A percentile compares a stretch with the other conserved stretches of the same genome.
These are phyloP conservation scores for Arthrobotrys megalospora DNA, from an alignment of 2,329 filamentous ascomycete genomes.

Conservation along the genomic window DNA sequence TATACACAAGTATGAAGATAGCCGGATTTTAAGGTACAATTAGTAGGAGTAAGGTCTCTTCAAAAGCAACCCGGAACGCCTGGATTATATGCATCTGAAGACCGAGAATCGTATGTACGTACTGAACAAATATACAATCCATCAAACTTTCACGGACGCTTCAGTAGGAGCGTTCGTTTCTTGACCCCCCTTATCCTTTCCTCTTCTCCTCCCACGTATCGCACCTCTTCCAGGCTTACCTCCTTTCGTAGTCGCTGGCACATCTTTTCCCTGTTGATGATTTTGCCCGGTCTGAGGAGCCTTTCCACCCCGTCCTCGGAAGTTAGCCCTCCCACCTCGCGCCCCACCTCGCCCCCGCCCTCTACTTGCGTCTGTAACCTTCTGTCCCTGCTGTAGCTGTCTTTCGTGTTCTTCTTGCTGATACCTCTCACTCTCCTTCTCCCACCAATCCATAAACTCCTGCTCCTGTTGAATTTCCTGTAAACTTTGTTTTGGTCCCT, in stretches of 20 bases:
- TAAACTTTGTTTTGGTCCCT: constrained; percentile 86
- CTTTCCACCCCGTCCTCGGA: constrained; percentile 28
- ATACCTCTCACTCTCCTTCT: constrained; percentile 80
- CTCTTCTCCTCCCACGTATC: constrained; percentile 46
- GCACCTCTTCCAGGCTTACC: constrained; percentile 14
- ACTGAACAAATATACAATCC: constrained; percentile 34
- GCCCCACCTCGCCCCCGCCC: constrained; percentile 42
- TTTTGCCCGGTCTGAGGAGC: constrained; percentile 3
- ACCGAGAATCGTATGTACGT: constrained; percentile 17
- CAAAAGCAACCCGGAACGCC: constrained; percentile 14
- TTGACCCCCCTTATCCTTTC: constrained; percentile 35
- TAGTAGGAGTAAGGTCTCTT: not conserved
- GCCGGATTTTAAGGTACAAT: not conserved
- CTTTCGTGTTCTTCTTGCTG: constrained; percentile 42
- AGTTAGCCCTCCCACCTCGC: constrained; percentile 33
- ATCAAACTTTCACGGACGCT: constrained; percentile 21
- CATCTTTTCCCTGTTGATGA: constrained; percentile 1
- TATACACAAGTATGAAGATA: not conserved
- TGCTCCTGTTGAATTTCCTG: constrained; percentile 98
- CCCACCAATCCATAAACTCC: constrained; percentile 97
- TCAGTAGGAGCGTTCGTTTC: constrained; percentile 23
- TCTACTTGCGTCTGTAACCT: not conserved
- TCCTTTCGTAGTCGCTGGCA: constrained; percentile 9
- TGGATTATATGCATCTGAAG: constrained; percentile 3
- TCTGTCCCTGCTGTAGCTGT: constrained; percentile 42